Conservation (phyloP, 176 grass and related monocot species). For the Oryza meyeriana region DNA sequence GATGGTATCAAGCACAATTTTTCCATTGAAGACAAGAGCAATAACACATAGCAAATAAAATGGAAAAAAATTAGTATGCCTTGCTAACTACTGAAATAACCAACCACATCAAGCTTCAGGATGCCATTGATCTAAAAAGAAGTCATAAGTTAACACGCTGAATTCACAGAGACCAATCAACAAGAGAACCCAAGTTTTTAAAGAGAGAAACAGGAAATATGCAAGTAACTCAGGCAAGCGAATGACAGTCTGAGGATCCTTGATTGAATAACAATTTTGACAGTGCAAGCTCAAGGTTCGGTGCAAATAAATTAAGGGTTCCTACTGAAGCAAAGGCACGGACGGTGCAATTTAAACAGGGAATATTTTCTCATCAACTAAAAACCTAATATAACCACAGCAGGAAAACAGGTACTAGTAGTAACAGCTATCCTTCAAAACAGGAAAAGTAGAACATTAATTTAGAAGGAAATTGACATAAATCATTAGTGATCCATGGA, state of each 20-base stretch:
- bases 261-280: not conserved
- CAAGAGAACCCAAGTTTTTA: conserved; percentile 3
- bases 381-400: not conserved
- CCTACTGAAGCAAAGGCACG: not conserved
- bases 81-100: not conserved
- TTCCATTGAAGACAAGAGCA: not conserved
- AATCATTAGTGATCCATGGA: not conserved
- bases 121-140: not conserved
- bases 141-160: not conserved
- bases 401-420: not conserved
- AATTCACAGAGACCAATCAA: not conserved
- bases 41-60: not conserved
- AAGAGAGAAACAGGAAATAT: not conserved
- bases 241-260: not conserved
- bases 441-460: not conserved
- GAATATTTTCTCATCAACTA: not conserved
- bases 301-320: not conserved
- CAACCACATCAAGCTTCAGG: not conserved
- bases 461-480: not conserved
- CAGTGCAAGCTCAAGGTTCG: not conserved
- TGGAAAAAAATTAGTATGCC: not conserved
- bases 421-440: not conserved
- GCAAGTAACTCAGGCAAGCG: not conserved
- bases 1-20: not conserved
- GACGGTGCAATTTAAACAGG: not conserved